Evolutionary conservation across 805 yeast species (phyloP), one percentile per base, ranked within the genome.

Genomic region (Zygoascus flipseniorum): DNA sequence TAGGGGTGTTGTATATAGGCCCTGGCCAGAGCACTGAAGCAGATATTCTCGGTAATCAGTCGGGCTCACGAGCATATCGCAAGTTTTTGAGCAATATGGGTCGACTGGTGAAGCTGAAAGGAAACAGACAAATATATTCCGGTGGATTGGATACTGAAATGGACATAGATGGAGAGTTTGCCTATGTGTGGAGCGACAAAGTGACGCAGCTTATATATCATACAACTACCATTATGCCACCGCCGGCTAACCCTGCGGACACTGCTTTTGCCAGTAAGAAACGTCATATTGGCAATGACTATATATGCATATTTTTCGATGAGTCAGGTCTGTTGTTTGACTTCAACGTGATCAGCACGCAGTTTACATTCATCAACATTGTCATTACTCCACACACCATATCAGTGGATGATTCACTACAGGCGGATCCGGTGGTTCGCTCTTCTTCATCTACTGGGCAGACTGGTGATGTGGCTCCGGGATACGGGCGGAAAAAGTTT

Each of bases 271-370:
- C 82, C 14, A 64, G 76, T 65, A 89, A 88, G 68, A 89, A 89
- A 67, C 71, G 89, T 52, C 97, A 89, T 65, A 85, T 89, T 57
- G 97, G 97, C 8, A 89, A 89, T 69, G 79, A 88, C 64, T 83
- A 81, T 65, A 93, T 89, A 53, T 86, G 84, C 62, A 80, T 89
- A 23, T 89, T 77, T 65, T 89, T 82, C 71, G 87, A 89, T 62
- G 96, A 89, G 60, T 80, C 89, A 1, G 81, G 82, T 0, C 28
- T 14, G 11, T 78, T 81, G 2, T 86, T 86, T 68, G 80, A 83
- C 56, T 85, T 86, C 71, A 85, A 85, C 60, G 67, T 80, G 44
- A 79, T 88, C 56, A 77, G 78, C 65, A 79, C 89, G 11, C 96
- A 89, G 68, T 89, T 89, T 74, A 88, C 85, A 60, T 88, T 88